Evolutionary conservation across 306 rosid genomes (phyloP), one percentile per base, ranked within the genome.

Genomic region (Gastrolobium bilobum): DNA sequence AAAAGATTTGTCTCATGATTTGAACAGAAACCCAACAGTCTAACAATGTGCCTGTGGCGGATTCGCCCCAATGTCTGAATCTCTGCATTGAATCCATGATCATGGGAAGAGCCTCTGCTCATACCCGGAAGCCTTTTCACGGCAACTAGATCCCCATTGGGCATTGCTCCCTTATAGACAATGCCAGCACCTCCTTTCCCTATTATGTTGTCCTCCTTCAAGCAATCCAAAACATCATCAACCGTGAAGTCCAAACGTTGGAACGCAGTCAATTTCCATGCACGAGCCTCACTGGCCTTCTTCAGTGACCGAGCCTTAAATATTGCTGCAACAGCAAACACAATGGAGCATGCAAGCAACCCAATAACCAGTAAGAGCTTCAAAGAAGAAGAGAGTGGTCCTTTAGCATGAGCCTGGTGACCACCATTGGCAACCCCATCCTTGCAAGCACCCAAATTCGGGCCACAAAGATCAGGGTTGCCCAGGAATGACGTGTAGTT

Each of bases 151-250:
- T 91, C 99, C 33, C 97, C 94, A 52, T 80, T 86, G 1, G 88
- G 88, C 97, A 92, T 94, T 4, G 88, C 76, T 8, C 97, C 99
- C 43, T 94, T 94, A 81, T 94, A 94, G 10, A 94, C 99, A 87
- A 90, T 94, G 72, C 99, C 99, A n/a, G 99, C 99, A 39, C 99
- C 99, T 51, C 99, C 99, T 79, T 94, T 94, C 68, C 99, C 99
- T 29, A 94, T 94, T 6, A 94, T 94, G 79, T 92, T 94, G 63
- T 94, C 99, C 60, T 92, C 99, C 78, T 94, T 94, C 69, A 94
- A 83, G 76, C 86, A 86, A 79, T 92, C 97, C 87, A 94, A 83
- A 56, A 94, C 93, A 86, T 92, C 99, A 77, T 94, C 99, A 3
- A 85, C 97, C 0, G 95, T 91, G 85, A 94, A 94, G 59, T 92